phyloP scores from a whole-genome alignment of 2,329 filamentous ascomycete species.

The Fusarium sublunatum region DNA sequence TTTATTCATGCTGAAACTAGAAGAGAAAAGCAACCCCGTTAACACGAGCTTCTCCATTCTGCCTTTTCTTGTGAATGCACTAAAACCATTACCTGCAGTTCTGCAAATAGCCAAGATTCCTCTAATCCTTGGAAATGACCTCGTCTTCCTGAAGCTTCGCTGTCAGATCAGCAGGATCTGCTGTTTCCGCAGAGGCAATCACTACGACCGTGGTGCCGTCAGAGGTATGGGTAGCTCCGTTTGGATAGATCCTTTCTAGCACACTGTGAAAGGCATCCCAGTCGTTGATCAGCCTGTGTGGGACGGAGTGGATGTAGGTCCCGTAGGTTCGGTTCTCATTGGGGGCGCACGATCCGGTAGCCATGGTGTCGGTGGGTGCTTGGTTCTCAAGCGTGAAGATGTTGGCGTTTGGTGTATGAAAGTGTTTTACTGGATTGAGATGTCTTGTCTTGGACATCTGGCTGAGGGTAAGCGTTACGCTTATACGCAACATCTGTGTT shows the following conservation, averaged over 20 bases:
- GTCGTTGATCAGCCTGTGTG: background rate
- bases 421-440: background rate
- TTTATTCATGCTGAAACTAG: too few relatives aligned
- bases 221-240: background rate
- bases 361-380: background rate
- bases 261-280: background rate
- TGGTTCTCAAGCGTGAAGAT: background rate
- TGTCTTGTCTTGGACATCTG: too few relatives aligned
- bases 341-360: background rate
- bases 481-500: too few relatives aligned
- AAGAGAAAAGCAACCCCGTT: too few relatives aligned
- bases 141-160: background rate
- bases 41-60: too few relatives aligned
- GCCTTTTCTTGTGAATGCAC: too few relatives aligned
- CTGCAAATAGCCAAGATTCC: background rate
- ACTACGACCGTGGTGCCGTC: background rate
- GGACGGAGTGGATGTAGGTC: background rate
- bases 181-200: background rate
- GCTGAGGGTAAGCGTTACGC: too few relatives aligned
- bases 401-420: background rate
- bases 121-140: background rate
- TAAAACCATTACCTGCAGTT: background rate
- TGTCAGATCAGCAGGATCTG: background rate
- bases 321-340: background rate
- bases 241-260: background rate